Base-by-base conservation (phyloP, 148 eudicot genomes). In the Bassia scoparia region DNA sequence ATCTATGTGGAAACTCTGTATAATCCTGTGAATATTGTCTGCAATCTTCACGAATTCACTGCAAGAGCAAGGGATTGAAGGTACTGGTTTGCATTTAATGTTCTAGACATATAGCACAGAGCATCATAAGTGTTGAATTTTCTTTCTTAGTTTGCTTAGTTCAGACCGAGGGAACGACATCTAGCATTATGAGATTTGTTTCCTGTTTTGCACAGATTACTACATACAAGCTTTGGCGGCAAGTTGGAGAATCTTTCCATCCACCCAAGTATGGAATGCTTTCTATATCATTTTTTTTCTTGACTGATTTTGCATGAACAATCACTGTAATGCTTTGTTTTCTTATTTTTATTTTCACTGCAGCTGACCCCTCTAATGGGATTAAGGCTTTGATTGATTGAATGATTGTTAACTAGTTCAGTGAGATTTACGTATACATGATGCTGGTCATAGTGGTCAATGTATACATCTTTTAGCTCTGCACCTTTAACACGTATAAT, bases 171-270 rank as follows among this genome's bases (percentile, higher is more conserved):
- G 33, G 53, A 44, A 14, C 43, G 33, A 23, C 21, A 16, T 66
- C 16, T 50, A n/a, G 24, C 59, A 30, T 80, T 50, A 29, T 75
- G 31, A 68, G 59, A 24, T 71, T 44, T 60, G n/a, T 52, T 71
- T 41, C 62, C 56, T n/a, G 66, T 61, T 70, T 76, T 84, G 52
- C 17, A 38, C 82, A 91, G 97, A 96, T 93, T 43, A 93, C 96
- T 60, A 86, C 86, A 59, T 68, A 84, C 78, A 93, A 93, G 82
- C 81, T 86, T 70, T 93, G 98, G 98, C 91, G 98, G 77, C 93
- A 90, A 87, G 89, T 93, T 43, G 98, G 98, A 77, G 96, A 88
- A 72, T 88, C 98, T 35, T 93, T 93, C 69, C 86, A 89, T 69
- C 96, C 97, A 20, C 96, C 96, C 41, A 92, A 92, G 96, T 92